These are phyloP conservation scores for Globisporangium perplexum DNA, from an alignment of 352 stramenopile genomes.

Conservation along the genomic window DNA sequence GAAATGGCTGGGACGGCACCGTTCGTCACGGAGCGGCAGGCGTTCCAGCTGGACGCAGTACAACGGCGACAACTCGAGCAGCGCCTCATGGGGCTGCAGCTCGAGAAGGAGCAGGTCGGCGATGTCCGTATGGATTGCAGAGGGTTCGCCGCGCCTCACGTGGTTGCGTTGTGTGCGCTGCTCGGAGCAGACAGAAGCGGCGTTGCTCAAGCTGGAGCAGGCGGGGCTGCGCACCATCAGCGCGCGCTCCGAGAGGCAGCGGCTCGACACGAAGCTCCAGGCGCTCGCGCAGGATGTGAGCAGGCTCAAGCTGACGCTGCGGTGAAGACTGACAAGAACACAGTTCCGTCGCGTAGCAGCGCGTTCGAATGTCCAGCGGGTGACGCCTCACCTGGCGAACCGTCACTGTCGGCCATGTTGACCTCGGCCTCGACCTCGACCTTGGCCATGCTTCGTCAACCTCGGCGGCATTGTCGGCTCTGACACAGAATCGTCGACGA, in stretches of 20 bases:
- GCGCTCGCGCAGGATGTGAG: constrained; percentile 24
- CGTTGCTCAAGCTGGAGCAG: constrained; percentile 37
- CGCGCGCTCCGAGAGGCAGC: constrained; percentile 26
- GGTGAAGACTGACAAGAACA: no score
- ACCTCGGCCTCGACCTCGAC: no score
- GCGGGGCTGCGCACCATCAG: constrained; percentile 35
- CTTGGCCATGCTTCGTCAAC: no score
- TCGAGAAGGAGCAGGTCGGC: constrained; percentile 41
- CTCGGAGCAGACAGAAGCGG: constrained; percentile 23
- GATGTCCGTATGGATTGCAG: not conserved
- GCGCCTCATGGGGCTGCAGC: constrained; percentile 31
- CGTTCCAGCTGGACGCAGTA: constrained; percentile 29
- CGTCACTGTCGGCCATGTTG: no score
- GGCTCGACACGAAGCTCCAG: constrained; percentile 24
- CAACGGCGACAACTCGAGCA: constrained; percentile 38
- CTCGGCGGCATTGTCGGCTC: not conserved
- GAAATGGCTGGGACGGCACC: constrained; percentile 12
- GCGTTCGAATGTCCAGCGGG: no score
- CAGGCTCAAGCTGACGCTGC: constrained; percentile 27
- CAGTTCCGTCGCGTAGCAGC: no score
- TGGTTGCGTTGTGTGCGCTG: not conserved
- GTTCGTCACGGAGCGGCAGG: constrained; percentile 40
- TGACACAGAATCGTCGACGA: no score
- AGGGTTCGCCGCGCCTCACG: not conserved
- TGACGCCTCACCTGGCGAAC: no score